Conservation (phyloP, 805 yeast species). For the Barnettozyma wickerhamii region DNA sequence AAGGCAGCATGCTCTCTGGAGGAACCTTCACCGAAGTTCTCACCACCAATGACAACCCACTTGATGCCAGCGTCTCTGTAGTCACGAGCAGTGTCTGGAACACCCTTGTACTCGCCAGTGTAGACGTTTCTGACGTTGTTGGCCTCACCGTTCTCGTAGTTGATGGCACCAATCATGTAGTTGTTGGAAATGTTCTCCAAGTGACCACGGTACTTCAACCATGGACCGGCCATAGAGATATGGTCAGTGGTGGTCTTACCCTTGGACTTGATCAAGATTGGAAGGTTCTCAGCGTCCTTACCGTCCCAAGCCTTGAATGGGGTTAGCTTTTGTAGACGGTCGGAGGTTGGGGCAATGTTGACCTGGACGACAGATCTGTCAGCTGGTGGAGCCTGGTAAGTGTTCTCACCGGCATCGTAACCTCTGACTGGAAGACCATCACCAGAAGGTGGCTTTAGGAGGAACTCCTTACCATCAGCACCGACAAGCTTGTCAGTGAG, state of each 20-base stretch:
- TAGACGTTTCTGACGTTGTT: slow-evolving; percentile 84
- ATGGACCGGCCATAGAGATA: slow-evolving; percentile 99
- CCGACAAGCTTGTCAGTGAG: slow-evolving; percentile 84
- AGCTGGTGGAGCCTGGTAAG: slow-evolving; percentile 95
- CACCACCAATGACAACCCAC: slow-evolving; percentile 99
- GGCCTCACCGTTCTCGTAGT: slow-evolving; percentile 93
- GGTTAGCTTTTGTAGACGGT: slow-evolving; percentile 90
- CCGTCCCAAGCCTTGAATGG: slow-evolving; percentile 98
- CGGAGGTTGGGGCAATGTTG: slow-evolving; percentile 81
- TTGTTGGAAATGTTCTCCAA: slow-evolving; percentile 97
- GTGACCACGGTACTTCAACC: slow-evolving; percentile 99
- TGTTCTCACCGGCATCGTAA: slow-evolving; percentile 89
- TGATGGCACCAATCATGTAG: slow-evolving; percentile 99
- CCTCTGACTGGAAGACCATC: slow-evolving; percentile 88
- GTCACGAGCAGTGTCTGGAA: slow-evolving; percentile 93
- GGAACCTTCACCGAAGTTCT: slow-evolving; percentile 99
- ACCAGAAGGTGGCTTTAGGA: slow-evolving; percentile 82
- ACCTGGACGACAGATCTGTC: slow-evolving; percentile 77
- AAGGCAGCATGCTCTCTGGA: slow-evolving; percentile 99
- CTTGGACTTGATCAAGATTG: slow-evolving; percentile 91
- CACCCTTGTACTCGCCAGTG: slow-evolving; percentile 91
- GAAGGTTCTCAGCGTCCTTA: slow-evolving; percentile 83
- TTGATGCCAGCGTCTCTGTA: slow-evolving; percentile 90
- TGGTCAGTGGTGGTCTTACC: slow-evolving; percentile 99
- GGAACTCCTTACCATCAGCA: slow-evolving; percentile 86